Percentiles rank a stretch among this genome's conserved stretches.
Conservation (phyloP, 78 protist genomes). For the Emiliania huxleyi region DNA sequence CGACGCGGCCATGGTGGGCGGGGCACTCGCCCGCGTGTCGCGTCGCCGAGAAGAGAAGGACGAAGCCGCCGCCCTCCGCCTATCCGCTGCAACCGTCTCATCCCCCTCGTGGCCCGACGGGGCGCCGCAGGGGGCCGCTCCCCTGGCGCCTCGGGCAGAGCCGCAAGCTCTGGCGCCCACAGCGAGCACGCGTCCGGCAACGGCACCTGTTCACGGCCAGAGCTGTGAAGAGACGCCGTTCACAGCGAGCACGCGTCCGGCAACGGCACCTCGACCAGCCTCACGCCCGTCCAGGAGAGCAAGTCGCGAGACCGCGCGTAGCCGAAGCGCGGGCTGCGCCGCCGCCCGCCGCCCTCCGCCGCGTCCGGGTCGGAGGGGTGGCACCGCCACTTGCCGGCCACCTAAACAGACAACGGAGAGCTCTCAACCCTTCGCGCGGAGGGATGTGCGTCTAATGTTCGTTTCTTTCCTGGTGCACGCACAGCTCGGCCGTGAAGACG, state of each 20-base stretch:
- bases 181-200: conserved; percentile 12
- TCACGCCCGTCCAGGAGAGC: background rate
- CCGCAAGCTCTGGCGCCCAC: conserved; percentile 3
- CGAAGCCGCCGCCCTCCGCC: background rate
- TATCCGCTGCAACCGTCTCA: background rate
- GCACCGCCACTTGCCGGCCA: background rate
- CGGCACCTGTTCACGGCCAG: no score
- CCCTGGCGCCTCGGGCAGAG: no score
- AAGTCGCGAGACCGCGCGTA: background rate
- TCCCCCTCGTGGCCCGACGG: background rate
- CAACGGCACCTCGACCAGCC: background rate
- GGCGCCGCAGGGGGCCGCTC: no score
- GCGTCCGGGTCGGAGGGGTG: background rate
- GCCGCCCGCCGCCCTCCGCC: background rate
- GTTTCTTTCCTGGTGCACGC: background rate
- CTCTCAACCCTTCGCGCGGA: no score
- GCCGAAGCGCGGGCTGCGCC: background rate
- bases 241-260: background rate
- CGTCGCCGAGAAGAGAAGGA: background rate
- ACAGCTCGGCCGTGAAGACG: background rate
- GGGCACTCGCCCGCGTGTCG: background rate
- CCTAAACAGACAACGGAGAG: no score
- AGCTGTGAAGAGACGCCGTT: no score
- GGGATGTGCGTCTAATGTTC: no score
- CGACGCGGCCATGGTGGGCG: no score